Evolutionary conservation across 495 filamentous ascomycete genomes (phyloP).

Genomic region (Coniosporium apollinis): DNA sequence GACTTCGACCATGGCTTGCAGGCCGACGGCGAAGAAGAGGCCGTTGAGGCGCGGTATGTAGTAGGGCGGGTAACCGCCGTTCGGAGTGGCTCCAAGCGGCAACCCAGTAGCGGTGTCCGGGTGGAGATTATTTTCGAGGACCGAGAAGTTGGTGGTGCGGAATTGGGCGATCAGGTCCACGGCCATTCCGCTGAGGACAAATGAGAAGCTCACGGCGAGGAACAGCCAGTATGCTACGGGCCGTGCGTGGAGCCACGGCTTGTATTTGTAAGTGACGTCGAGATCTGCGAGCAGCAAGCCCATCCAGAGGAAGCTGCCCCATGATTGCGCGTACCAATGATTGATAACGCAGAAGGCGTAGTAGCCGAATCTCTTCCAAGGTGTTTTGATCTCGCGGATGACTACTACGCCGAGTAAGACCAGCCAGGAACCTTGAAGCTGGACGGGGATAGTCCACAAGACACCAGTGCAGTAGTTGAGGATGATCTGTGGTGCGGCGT

Average conservation of each 20-base stretch:
- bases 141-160: slow-evolving; percentile 16
- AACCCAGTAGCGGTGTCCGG: slow-evolving; percentile 20
- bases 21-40: slow-evolving; percentile 19
- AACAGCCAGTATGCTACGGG: slow-evolving; percentile 18
- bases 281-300: slow-evolving; percentile 26
- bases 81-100: slow-evolving; percentile 13
- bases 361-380: slow-evolving; percentile 28
- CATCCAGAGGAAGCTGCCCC: slow-evolving; percentile 26
- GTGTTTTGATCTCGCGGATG: slow-evolving; percentile 25
- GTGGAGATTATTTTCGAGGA: slow-evolving; percentile 23
- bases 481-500: slow-evolving; percentile 27
- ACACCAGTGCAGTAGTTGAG: slow-evolving; percentile 29
- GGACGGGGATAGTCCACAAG: slow-evolving; percentile 29
- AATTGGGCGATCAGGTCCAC: slow-evolving; percentile 18
- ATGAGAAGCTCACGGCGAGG: slow-evolving; percentile 10
- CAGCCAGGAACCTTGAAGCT: slow-evolving; percentile 26
- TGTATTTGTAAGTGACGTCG: slow-evolving; percentile 27
- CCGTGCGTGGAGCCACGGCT: slow-evolving; percentile 15
- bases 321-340: slow-evolving; percentile 26
- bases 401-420: slow-evolving; percentile 23
- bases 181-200: slow-evolving; percentile 15
- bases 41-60: slow-evolving; percentile 26
- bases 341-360: slow-evolving; percentile 24
- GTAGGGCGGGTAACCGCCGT: slow-evolving; percentile 21
- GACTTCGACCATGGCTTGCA: slow-evolving; percentile 25